These are phyloP conservation scores for Fusarium sp. DNA, from an alignment of 2,329 filamentous ascomycete genomes.

Conservation along the genomic window DNA sequence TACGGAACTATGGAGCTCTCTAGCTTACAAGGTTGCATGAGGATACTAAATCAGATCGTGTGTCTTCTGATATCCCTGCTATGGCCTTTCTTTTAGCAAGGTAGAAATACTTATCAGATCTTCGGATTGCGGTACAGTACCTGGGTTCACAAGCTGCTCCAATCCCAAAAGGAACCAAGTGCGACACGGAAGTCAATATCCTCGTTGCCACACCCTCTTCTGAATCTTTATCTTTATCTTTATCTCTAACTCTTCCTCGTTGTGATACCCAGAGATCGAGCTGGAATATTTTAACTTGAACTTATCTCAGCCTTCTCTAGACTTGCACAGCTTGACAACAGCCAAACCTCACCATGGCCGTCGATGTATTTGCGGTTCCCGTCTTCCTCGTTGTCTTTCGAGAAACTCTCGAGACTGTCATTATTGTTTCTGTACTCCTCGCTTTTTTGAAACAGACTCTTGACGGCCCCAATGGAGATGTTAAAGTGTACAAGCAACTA, in stretches of 20 bases:
- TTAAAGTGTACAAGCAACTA: slow-evolving; percentile 73
- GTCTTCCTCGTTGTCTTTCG: slow-evolving; percentile 94
- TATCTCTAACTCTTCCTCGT: not conserved
- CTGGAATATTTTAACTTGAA: slow-evolving; percentile 1
- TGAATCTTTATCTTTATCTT: not conserved
- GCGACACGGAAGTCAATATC: slow-evolving; percentile 20
- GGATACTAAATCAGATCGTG: slow-evolving; percentile 24
- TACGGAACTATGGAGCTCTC: not conserved
- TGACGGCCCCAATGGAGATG: slow-evolving; percentile 71
- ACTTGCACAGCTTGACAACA: not conserved
- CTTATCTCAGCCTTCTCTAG: not conserved
- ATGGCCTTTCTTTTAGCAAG: not conserved
- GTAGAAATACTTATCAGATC: slow-evolving; percentile 32
- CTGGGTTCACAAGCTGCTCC: slow-evolving; percentile 8
- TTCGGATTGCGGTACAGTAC: slow-evolving; percentile 10
- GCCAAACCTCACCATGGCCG: slow-evolving; percentile 61
- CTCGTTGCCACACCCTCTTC: slow-evolving; percentile 14
- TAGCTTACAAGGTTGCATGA: slow-evolving; percentile 21
- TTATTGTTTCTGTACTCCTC: slow-evolving; percentile 88
- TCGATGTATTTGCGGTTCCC: slow-evolving; percentile 80
- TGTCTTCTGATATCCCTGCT: slow-evolving; percentile 13
- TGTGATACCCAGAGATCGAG: not conserved
- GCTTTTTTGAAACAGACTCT: slow-evolving; percentile 88
- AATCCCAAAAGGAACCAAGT: slow-evolving; percentile 23
- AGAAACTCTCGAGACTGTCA: slow-evolving; percentile 84